phyloP scores from a whole-genome alignment of 148 eudicot genomes.

The Silene uniflora region DNA sequence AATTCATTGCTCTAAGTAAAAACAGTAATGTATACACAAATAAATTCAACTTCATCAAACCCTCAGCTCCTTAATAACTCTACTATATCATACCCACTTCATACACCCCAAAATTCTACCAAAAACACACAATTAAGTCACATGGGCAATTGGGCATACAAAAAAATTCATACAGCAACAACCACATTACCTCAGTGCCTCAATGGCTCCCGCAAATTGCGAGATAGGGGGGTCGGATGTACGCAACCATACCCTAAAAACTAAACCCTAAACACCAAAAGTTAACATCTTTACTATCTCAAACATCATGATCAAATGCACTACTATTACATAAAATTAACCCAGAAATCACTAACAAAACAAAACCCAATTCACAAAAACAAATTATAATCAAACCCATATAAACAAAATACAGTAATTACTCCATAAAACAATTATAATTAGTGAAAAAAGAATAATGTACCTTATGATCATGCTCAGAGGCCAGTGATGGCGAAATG shows the following conservation, averaged over 20 bases:
- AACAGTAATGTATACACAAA: neutral
- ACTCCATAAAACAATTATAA: neutral
- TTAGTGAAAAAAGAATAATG: neutral
- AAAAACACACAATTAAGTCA: no score
- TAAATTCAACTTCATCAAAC: neutral
- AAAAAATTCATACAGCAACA: no score
- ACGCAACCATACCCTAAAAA: neutral
- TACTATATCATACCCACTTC: constrained; percentile 5
- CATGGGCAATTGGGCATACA: no score
- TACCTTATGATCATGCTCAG: constrained; percentile 79
- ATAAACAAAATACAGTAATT: neutral
- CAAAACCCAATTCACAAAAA: constrained; percentile 12
- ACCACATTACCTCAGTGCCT: no score
- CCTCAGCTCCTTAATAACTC: neutral
- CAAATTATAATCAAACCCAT: neutral
- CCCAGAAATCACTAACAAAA: constrained; percentile 6
- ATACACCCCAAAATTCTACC: constrained; percentile 3
- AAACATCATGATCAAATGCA: constrained; percentile 3
- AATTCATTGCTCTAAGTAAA: neutral
- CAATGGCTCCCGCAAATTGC: no score
- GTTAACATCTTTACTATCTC: constrained; percentile 18
- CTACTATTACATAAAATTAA: constrained; percentile 3
- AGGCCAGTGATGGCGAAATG: constrained; percentile 42
- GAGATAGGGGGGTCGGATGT: no score
- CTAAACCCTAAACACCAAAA: neutral